A percentile compares a stretch with the other conserved stretches of the same genome.
Evolutionary conservation across 257 asterid species (phyloP).

Genomic region (Cruciata laevipes): DNA sequence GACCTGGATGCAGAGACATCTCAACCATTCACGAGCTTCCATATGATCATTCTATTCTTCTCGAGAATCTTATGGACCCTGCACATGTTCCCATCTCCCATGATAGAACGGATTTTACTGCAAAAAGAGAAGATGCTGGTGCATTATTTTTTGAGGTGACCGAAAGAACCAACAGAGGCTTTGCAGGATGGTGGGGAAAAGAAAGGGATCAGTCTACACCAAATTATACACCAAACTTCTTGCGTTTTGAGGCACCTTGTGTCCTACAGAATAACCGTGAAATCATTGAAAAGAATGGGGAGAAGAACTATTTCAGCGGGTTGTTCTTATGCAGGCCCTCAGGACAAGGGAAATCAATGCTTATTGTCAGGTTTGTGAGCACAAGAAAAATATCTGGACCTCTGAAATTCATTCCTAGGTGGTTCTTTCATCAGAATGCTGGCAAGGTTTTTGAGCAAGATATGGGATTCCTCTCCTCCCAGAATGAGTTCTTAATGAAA

Average conservation of each 20-base stretch:
- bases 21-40: constrained; percentile 92
- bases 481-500: constrained; percentile 72
- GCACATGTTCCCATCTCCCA: constrained; percentile 95
- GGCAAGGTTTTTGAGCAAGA: constrained; percentile 94
- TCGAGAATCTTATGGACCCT: constrained; percentile 97
- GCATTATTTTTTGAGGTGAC: constrained; percentile 66
- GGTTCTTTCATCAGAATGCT: constrained; percentile 85
- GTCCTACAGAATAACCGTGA: constrained; percentile 74
- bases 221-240: constrained; percentile 42
- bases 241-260: constrained; percentile 81
- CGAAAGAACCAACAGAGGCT: constrained; percentile 72
- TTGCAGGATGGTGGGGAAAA: constrained; percentile 84
- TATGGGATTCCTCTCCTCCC: constrained; percentile 95
- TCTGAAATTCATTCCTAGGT: constrained; percentile 50
- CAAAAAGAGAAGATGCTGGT: constrained; percentile 80
- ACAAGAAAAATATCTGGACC: constrained; percentile 42
- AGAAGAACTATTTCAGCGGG: constrained; percentile 56
- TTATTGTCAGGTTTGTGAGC: constrained; percentile 79
- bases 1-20: constrained; percentile 62
- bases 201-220: constrained; percentile 48
- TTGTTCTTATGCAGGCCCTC: constrained; percentile 84
- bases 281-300: constrained; percentile 47
- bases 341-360: constrained; percentile 96
- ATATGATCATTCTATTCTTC: constrained; percentile 87
- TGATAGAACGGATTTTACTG: constrained; percentile 76